Percentiles rank a stretch among this genome's conserved stretches.
These are phyloP conservation scores for Sambucus nigra DNA, from an alignment of 129 eudicot genomes.

Conservation along the genomic window DNA sequence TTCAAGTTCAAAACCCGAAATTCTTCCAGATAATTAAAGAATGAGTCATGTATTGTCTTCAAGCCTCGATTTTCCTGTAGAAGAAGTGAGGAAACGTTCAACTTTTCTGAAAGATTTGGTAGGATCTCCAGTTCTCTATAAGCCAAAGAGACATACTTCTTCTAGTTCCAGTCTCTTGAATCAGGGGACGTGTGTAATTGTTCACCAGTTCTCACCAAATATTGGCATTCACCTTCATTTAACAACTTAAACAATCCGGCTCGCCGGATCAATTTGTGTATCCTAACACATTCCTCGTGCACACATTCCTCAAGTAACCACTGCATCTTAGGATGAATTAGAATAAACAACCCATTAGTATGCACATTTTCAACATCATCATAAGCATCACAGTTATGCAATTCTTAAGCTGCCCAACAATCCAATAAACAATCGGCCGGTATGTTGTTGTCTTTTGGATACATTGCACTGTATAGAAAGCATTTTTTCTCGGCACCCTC, in stretches of 20 bases:
- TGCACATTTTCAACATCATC: too few relatives aligned
- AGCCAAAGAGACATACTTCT: slow-evolving; percentile 22
- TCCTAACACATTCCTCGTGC: slow-evolving; percentile 9
- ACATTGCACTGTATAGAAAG: slow-evolving; percentile 29
- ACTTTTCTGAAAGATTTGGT: slow-evolving; percentile 17
- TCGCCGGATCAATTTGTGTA: slow-evolving; percentile 27
- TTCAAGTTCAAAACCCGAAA: slow-evolving; percentile 21
- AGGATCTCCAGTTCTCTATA: slow-evolving; percentile 11
- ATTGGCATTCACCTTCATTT: not conserved
- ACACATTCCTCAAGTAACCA: slow-evolving; percentile 19
- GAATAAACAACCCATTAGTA: slow-evolving; percentile 7
- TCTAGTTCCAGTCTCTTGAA: slow-evolving; percentile 14
- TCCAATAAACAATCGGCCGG: slow-evolving; percentile 17
- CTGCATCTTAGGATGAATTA: slow-evolving; percentile 12
- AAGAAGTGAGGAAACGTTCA: slow-evolving; percentile 22
- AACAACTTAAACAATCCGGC: slow-evolving; percentile 19
- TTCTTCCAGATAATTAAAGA: slow-evolving; percentile 18
- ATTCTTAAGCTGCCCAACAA: slow-evolving; percentile 29
- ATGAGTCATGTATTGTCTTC: slow-evolving; percentile 10
- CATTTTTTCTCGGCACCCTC: slow-evolving; percentile 21
- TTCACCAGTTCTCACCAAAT: slow-evolving; percentile 17
- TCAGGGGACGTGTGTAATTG: slow-evolving; percentile 7
- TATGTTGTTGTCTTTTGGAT: slow-evolving; percentile 30
- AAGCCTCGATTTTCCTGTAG: slow-evolving; percentile 16
- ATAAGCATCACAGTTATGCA: slow-evolving; percentile 13